Evolutionary conservation across 345 rosid genomes (phyloP), one percentile per base, ranked within the genome.

Genomic region (Carallia brachiata): DNA sequence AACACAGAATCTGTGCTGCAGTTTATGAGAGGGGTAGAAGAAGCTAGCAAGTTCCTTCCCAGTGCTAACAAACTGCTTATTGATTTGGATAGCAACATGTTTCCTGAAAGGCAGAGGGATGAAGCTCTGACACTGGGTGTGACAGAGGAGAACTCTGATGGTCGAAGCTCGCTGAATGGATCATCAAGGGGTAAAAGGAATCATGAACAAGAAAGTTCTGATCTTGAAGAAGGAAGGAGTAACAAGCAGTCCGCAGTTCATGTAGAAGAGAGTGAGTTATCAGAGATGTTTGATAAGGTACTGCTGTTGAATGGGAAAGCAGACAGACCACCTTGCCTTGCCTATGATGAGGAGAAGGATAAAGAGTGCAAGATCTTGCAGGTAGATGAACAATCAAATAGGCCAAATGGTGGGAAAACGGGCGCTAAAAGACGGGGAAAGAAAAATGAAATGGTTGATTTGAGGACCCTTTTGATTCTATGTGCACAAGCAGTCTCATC

Each of bases 401-500:
- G 81, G 68, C 74, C 82, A 9, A 85, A 68, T 1, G 63, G 80
- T 63, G 84, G 86, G 53, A 77, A 82, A 68, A 78, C 77, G 36
- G 80, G 87, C 13, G 82, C 79, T 30, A 83, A 79, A 70, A 89
- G 75, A 56, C 85, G 76, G 52, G 80, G 66, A 19, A 86, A 79
- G 70, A 89, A 81, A 74, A 84, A 60, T 63, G 90, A 89, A 77
- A 90, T 89, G 62, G 87, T 90, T 67, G 99, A 96, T 78, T 84
- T 92, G 79, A 85, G 99, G 72, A 80, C 91, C 52, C 85, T 89
- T 4, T 60, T 92, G 75, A 85, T 88, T 75, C 81, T 80, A 61
- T 96, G 98, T 78, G 96, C 98, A 15, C 97, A 90, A 80, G 89
- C 93, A 52, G 86, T 89, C 81, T 97, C 99, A 4, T 75, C 87